Evolutionary conservation across 2,329 filamentous ascomycete species (phyloP), one percentile per base, ranked within the genome.

Genomic region (Diaporthe ampelina): DNA sequence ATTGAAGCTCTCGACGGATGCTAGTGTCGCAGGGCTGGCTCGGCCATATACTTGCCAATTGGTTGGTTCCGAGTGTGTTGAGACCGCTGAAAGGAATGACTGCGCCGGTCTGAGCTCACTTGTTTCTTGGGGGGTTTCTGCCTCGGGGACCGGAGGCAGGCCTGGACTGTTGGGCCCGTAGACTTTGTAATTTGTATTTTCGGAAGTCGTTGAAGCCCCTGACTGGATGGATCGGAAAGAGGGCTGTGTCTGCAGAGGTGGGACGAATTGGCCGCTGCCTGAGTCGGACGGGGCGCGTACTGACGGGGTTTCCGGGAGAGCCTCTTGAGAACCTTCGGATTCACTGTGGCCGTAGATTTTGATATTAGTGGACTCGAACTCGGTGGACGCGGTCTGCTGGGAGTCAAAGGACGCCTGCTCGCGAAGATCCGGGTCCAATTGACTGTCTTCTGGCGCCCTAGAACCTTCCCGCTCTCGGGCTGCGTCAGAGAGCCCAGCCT

Each of bases 331-430:
- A 7, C 21, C 72, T 57, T 74, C 74, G 63, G 73, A 74, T 63
- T 70, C 69, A 77, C 86, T 88, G 73, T 85, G 85, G 50, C 83
- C 85, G 77, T 89, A 87, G 26, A 89, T 82, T 78, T 89, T 87
- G 84, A 89, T 89, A 78, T 91, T 91, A 58, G 87, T 85, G 21
- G 83, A 85, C 54, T 89, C 87, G 21, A 87, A 88, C 3, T 84
- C 76, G 4, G 87, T 88, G 15, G 88, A 87, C 58, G 81, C 83
- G 15, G 83, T 85, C 54, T 81, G 78, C 29, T 81, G 80, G 8
- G 85, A 85, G 61, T 78, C 78, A 72, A 85, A 86, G 0, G 85
- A 86, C 15, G 81, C 73, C 70, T 85, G 85, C 13, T 79, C 77
- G n/a, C 76, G 73, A 43, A 76, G 67, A 48, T 65, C 67, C 32